These are phyloP conservation scores for Colletotrichum musicola DNA, from an alignment of 2,329 filamentous ascomycete species.

Conservation along the genomic window DNA sequence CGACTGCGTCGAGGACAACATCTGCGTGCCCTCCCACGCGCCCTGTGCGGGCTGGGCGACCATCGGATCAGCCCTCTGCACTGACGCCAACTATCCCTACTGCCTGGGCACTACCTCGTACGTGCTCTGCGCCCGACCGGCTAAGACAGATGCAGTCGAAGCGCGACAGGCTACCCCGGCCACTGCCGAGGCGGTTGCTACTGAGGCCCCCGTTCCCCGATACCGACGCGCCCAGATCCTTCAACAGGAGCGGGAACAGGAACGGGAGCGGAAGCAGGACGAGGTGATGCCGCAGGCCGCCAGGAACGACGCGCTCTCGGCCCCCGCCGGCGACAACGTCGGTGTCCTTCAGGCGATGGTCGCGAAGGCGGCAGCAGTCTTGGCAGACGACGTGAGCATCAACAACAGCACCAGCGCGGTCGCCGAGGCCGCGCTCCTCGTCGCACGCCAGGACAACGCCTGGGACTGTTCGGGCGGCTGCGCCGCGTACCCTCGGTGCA, in stretches of 20 bases:
- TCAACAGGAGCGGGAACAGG: too few relatives aligned
- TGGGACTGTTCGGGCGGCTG: background rate
- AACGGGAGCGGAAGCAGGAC: too few relatives aligned
- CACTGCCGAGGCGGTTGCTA: background rate
- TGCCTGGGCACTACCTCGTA: background rate
- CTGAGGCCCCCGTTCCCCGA: too few relatives aligned
- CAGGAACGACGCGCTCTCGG: background rate
- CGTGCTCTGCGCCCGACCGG: background rate
- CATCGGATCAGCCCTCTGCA: conserved; percentile 6
- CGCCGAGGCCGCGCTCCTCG: background rate
- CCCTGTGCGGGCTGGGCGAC: conserved; percentile 14
- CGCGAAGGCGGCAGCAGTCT: background rate
- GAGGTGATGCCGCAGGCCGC: background rate
- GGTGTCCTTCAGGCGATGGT: too few relatives aligned
- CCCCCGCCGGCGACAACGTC: too few relatives aligned
- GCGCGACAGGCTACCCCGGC: background rate
- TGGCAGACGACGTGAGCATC: conserved; percentile 4
- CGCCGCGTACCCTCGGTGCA: background rate
- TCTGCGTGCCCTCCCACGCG: conserved; percentile 4
- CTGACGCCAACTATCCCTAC: background rate
- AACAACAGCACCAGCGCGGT: conserved; percentile 9
- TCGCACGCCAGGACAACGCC: background rate
- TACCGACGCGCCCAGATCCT: too few relatives aligned
- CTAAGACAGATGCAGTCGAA: background rate
- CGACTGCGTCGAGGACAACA: conserved; percentile 6